These are phyloP conservation scores for Xanthoconium separans DNA, from an alignment of 1,284 basidiomycete species.

Conservation along the genomic window DNA sequence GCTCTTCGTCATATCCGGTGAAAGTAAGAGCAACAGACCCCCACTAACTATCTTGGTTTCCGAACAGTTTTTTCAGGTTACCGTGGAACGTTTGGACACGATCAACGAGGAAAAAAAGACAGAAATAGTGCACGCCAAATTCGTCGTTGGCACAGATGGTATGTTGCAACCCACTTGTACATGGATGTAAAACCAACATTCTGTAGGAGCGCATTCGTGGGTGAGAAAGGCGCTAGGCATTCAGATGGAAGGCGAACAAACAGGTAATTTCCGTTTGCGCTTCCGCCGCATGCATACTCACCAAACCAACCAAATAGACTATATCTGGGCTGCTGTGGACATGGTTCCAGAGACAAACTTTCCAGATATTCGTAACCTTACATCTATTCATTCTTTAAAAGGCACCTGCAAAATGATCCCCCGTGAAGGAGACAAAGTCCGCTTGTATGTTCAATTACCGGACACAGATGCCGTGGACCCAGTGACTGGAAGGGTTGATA, in stretches of 20 bases:
- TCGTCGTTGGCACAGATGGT: slow-evolving; percentile 65
- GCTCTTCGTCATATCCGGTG: slow-evolving; percentile 51
- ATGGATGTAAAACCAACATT: neutral
- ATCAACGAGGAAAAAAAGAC: slow-evolving; percentile 26
- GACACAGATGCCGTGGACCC: slow-evolving; percentile 47
- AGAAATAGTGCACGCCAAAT: slow-evolving; percentile 45
- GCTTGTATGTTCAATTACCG: slow-evolving; percentile 75
- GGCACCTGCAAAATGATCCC: slow-evolving; percentile 72
- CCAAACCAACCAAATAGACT: slow-evolving; percentile 40
- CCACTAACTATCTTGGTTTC: neutral
- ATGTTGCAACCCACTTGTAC: slow-evolving; percentile 4
- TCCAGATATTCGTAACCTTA: slow-evolving; percentile 76
- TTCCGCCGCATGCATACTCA: neutral
- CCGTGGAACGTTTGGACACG: slow-evolving; percentile 37
- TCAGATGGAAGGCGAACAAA: slow-evolving; percentile 7
- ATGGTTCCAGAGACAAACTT: slow-evolving; percentile 71
- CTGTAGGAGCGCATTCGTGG: slow-evolving; percentile 76
- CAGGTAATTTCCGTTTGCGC: neutral
- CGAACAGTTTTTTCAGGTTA: slow-evolving; percentile 33
- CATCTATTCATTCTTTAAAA: slow-evolving; percentile 58
- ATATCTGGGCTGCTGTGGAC: slow-evolving; percentile 82
- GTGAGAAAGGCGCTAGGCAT: slow-evolving; percentile 37
- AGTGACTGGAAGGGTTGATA: slow-evolving; percentile 55
- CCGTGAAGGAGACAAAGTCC: slow-evolving; percentile 67
- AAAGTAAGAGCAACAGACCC: slow-evolving; percentile 38